phyloP scores from a whole-genome alignment of 2,329 filamentous ascomycete species.

The Ophiostoma perfectum region DNA sequence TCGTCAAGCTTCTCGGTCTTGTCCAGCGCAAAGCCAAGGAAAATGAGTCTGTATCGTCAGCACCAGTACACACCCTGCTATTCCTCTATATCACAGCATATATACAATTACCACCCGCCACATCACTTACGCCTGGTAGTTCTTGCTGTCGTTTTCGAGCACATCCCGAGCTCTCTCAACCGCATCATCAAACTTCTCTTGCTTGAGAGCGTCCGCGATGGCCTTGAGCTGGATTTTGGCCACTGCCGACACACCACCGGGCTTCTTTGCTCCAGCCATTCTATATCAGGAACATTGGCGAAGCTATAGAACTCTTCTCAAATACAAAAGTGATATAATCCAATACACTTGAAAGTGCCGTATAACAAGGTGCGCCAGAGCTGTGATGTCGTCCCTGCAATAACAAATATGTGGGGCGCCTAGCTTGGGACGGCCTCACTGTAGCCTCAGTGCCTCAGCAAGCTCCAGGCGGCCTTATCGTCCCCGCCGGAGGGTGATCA shows the following conservation, averaged over 20 bases:
- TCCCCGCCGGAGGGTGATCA: conserved; percentile 23
- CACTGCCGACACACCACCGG: conserved; percentile 41
- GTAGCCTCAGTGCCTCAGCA: conserved; percentile 1
- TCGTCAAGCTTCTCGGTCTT: conserved; percentile 66
- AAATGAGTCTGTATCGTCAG: conserved; percentile 51
- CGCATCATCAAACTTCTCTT: conserved; percentile 73
- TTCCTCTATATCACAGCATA: too few relatives aligned
- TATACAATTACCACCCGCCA: too few relatives aligned
- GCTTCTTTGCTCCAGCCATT: conserved; percentile 24
- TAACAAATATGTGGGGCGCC: neutral
- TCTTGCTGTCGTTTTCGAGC: conserved; percentile 66
- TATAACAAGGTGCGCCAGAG: neutral
- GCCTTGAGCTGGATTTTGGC: conserved; percentile 70
- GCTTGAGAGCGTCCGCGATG: conserved; percentile 70
- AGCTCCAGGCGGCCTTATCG: conserved; percentile 10
- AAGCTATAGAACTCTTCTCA: too few relatives aligned
- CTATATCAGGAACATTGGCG: neutral
- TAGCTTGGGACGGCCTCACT: conserved; percentile 5
- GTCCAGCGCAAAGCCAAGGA: conserved; percentile 78
- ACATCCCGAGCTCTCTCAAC: conserved; percentile 63
- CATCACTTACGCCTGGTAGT: conserved; percentile 64
- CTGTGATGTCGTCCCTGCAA: conserved; percentile 9
- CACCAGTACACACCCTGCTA: neutral
- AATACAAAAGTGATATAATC: too few relatives aligned
- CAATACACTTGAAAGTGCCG: too few relatives aligned